Evolutionary conservation across 306 rosid species (phyloP).

Genomic region (Quercus bicolor): DNA sequence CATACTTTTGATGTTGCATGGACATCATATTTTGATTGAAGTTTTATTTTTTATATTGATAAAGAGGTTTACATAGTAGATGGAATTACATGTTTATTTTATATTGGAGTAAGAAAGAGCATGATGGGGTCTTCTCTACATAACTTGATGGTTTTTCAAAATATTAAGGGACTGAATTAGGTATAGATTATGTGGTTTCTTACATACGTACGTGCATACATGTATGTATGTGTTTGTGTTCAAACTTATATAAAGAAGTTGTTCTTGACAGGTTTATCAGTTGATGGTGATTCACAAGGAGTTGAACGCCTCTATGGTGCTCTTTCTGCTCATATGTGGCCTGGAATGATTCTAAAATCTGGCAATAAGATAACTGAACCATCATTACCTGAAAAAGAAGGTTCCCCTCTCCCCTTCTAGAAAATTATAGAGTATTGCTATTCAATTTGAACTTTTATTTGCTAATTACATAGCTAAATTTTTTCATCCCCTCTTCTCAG

Average conservation of each 20-base stretch:
- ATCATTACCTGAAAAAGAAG: slow-evolving; percentile 64
- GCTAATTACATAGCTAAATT: slow-evolving; percentile 17
- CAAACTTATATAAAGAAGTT: slow-evolving; percentile 4
- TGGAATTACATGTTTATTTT: neutral
- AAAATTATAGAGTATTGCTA: neutral
- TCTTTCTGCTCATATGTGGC: slow-evolving; percentile 93
- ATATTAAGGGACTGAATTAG: too few species aligned
- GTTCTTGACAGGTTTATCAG: slow-evolving; percentile 64
- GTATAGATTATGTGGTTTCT: too few species aligned
- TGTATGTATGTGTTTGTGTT: neutral
- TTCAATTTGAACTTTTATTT: neutral
- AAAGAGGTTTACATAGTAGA: neutral
- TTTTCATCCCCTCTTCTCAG: slow-evolving; percentile 38
- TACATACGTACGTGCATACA: neutral
- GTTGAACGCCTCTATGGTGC: slow-evolving; percentile 84
- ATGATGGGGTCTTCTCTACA: neutral
- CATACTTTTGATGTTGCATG: neutral
- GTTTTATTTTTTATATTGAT: neutral
- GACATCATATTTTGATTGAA: neutral
- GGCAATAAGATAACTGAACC: slow-evolving; percentile 67
- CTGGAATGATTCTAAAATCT: slow-evolving; percentile 87
- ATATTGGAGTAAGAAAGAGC: neutral
- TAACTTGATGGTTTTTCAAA: too few species aligned
- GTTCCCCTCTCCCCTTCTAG: slow-evolving; percentile 25
- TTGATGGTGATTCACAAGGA: slow-evolving; percentile 84